Percentiles rank a stretch among this genome's conserved stretches.
Evolutionary conservation across 768 basidiomycete genomes (phyloP).

Genomic region (Podaxis sp.): DNA sequence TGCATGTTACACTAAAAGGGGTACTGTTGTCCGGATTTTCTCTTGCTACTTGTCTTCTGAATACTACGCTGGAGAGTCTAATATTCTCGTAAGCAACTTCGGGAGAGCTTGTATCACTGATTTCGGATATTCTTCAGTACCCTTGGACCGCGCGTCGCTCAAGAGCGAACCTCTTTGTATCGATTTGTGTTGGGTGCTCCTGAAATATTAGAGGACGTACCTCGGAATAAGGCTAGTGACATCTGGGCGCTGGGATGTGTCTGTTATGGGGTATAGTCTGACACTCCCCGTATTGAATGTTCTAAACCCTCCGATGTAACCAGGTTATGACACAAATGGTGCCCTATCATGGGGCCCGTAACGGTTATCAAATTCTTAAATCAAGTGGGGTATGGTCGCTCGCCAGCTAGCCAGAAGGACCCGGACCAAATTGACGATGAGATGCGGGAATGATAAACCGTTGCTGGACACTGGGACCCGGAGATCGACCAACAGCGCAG

Average conservation of each 20-base stretch:
- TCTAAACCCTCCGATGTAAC: not conserved
- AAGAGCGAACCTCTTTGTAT: not conserved
- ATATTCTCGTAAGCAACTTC: conserved; percentile 10
- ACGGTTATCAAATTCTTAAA: too few species aligned
- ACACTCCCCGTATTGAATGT: not conserved
- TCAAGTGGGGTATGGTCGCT: too few species aligned
- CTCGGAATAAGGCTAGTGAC: conserved; percentile 7
- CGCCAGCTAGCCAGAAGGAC: not conserved
- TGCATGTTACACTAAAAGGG: conserved; percentile 15
- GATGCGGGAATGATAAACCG: not conserved
- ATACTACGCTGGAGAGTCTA: not conserved
- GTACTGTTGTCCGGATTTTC: not conserved
- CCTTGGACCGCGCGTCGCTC: not conserved
- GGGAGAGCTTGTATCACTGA: conserved; percentile 11
- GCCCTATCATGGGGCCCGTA: not conserved
- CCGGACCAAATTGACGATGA: not conserved
- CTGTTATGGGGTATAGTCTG: conserved; percentile 10
- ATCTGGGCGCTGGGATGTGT: conserved; percentile 15
- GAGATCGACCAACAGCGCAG: not conserved
- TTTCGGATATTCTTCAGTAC: conserved; percentile 10
- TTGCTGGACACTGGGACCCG: not conserved
- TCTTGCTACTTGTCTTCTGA: not conserved
- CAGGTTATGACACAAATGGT: not conserved
- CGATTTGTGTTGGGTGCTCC: conserved; percentile 12
- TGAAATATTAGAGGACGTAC: not conserved